Conservation (phyloP, 176 grass and related monocot species). For the Tillandsia fasciculata region DNA sequence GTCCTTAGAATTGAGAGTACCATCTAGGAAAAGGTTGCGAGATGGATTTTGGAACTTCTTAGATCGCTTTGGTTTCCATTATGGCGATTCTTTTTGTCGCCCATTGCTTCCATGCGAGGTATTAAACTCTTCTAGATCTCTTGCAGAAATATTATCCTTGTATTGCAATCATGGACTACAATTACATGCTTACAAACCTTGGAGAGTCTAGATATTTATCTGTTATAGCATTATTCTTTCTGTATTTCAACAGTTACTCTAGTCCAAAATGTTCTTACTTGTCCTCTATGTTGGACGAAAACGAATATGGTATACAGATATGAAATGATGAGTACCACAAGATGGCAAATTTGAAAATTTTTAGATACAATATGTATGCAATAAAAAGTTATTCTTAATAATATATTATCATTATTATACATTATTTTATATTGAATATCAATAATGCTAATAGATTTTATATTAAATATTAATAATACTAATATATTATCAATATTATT, state of each 20-base stretch:
- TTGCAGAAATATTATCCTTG: neutral
- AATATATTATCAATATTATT: no score
- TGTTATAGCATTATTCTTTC: neutral
- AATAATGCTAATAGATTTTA: no score
- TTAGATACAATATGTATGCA: no score
- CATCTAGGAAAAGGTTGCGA: constrained; percentile 35
- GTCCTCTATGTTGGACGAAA: no score
- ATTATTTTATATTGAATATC: no score
- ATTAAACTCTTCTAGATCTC: neutral
- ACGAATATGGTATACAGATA: no score
- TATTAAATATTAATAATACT: no score
- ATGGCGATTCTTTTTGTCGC: constrained; percentile 40
- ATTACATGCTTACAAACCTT: neutral
- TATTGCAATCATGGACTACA: neutral
- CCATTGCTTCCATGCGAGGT: constrained; percentile 78
- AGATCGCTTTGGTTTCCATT: constrained; percentile 45
- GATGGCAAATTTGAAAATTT: no score
- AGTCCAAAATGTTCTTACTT: neutral
- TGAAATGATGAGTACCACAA: no score
- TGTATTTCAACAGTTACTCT: neutral
- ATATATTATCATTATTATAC: no score
- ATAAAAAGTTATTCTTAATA: no score
- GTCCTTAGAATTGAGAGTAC: constrained; percentile 50
- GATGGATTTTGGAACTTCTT: constrained; percentile 77
- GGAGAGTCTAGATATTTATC: neutral